A percentile compares a stretch with the other conserved stretches of the same genome.
These are phyloP conservation scores for Massariosphaeria phaeospora DNA, from an alignment of 495 filamentous ascomycete species.

Conservation along the genomic window DNA sequence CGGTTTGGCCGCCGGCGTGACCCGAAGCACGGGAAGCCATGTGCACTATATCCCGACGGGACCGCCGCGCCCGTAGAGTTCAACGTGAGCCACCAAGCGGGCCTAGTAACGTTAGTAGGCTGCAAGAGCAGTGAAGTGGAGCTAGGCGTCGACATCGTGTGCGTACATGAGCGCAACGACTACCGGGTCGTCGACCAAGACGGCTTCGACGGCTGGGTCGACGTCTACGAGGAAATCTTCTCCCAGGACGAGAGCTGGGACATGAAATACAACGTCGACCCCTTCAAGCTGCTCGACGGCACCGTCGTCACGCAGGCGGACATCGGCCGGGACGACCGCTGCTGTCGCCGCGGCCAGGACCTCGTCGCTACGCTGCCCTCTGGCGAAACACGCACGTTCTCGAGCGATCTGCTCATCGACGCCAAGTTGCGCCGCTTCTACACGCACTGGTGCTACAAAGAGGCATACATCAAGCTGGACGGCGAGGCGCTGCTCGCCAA, in stretches of 20 bases:
- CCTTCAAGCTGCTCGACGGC: conserved; percentile 37
- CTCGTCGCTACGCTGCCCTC: conserved; percentile 32
- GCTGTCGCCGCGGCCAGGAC: conserved; percentile 32
- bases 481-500: conserved; percentile 78
- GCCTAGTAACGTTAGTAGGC: conserved; percentile 63
- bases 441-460: conserved; percentile 81
- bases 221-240: conserved; percentile 77
- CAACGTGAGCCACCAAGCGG: conserved; percentile 86
- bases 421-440: conserved; percentile 74
- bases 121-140: conserved; percentile 36
- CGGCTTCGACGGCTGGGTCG: conserved; percentile 63
- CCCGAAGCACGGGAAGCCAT: conserved; percentile 59
- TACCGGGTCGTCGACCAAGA: conserved; percentile 44
- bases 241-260: conserved; percentile 51
- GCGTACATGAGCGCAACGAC: conserved; percentile 65
- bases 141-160: conserved; percentile 54
- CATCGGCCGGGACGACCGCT: conserved; percentile 37
- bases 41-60: conserved; percentile 40
- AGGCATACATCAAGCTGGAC: conserved; percentile 91
- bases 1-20: conserved; percentile 55
- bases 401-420: conserved; percentile 44
- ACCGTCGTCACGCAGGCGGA: conserved; percentile 33
- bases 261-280: conserved; percentile 50
- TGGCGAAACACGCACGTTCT: conserved; percentile 36
- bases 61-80: conserved; percentile 54